Evolutionary conservation across 768 basidiomycete species (phyloP).

Genomic region (Myochromella boudieri): DNA sequence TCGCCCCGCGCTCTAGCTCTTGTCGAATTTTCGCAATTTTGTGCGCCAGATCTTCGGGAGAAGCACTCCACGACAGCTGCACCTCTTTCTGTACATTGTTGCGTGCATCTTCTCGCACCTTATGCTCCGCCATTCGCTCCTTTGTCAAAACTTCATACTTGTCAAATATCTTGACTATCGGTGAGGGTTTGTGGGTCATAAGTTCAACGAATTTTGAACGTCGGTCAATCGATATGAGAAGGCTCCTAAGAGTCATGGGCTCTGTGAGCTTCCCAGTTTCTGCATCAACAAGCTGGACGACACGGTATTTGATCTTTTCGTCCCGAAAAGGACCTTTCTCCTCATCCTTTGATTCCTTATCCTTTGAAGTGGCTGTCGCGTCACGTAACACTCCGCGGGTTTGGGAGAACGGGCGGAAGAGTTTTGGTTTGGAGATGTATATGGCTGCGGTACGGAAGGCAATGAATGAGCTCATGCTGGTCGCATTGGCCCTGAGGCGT

Average conservation of each 20-base stretch:
- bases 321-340: too few species aligned
- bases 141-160: conserved; percentile 41
- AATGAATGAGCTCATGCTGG: conserved; percentile 27
- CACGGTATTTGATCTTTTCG: conserved; percentile 39
- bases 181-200: conserved; percentile 43
- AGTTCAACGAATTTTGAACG: conserved; percentile 54
- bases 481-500: too few species aligned
- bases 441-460: conserved; percentile 29
- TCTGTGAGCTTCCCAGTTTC: conserved; percentile 38
- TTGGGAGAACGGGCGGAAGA: conserved; percentile 1
- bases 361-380: conserved; percentile 1
- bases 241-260: conserved; percentile 31
- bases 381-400: conserved; percentile 4
- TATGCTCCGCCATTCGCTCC: conserved; percentile 34
- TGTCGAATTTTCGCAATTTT: conserved; percentile 60
- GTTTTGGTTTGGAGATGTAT: conserved; percentile 13
- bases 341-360: too few species aligned
- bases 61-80: conserved; percentile 70
- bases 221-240: conserved; percentile 47
- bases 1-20: conserved; percentile 58
- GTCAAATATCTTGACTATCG: conserved; percentile 61
- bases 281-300: conserved; percentile 50
- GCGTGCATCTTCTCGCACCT: conserved; percentile 30
- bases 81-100: conserved; percentile 57
- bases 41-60: conserved; percentile 57